Evolutionary conservation across 2,329 filamentous ascomycete genomes (phyloP), one percentile per base, ranked within the genome.

Genomic region (Rutstroemia sp.): DNA sequence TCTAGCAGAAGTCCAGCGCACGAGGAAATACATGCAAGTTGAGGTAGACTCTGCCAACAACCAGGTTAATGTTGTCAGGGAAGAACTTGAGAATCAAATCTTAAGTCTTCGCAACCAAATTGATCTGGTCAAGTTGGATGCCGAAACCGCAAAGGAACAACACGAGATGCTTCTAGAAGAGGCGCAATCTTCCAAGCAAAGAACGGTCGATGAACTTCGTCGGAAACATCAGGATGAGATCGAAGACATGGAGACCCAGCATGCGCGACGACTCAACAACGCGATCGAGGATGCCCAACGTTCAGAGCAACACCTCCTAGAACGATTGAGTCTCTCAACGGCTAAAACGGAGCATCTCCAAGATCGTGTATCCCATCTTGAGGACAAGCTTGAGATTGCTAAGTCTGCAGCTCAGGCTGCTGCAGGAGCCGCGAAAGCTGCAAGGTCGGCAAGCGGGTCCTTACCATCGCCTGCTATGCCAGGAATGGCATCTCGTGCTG

Each of bases 321-420:
- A 96, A 67, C 85, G 88, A 25, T 80, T 97, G 55, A 85, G 82
- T 61, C 79, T 97, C 56, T 89, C 90, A 0, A 83, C 92, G 8
- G 89, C 90, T 56, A 95, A 92, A 77, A 83, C 87, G 4, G 84
- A 91, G 64, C 88, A 95, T 69, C 81, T 95, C 21, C 87, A 95
- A 69, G 92, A 96, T 65, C 90, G 89, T 65, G 82, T 96, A 25
- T 73, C 80, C 4, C 88, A 95, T 65, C 78, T 97, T 1, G 90
- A 96, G 70, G 92, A 96, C 71, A 92, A 91, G 71, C 80, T 99
- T 16, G 87, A 95, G 65, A 88, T 97, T 64, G 87, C 92, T 23
- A 92, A 92, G 16, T 81, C 87, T 71, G 90, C 89, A 37, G 87
- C 87, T 44, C 84, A 84, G 52, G 79, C 77, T 59, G 74, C 73